Evolutionary conservation across 1,139 yeast species (phyloP).

Genomic region (Geotrichum macrosporum): DNA sequence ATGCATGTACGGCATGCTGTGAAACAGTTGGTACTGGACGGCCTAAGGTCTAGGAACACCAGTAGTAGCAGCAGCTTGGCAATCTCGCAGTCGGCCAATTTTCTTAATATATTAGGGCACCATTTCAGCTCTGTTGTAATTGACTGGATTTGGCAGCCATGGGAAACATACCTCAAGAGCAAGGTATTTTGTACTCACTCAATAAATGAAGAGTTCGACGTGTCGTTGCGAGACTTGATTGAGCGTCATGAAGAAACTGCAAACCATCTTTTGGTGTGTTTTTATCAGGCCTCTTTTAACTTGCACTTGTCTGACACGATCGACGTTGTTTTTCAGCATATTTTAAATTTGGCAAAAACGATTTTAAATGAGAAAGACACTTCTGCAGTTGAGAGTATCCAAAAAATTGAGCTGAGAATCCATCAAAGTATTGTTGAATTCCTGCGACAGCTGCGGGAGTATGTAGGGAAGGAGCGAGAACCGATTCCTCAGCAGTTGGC

Average conservation of each 20-base stretch:
- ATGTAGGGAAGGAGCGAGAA: background rate
- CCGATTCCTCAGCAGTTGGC: background rate
- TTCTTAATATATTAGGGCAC: slow-evolving; percentile 3
- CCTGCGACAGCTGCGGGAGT: slow-evolving; percentile 1
- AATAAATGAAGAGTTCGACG: background rate
- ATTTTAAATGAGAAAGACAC: background rate
- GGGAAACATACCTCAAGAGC: slow-evolving; percentile 4
- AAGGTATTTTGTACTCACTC: background rate
- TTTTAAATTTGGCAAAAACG: slow-evolving; percentile 3
- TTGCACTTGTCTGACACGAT: background rate
- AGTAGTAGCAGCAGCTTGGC: background rate
- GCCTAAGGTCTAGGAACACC: background rate
- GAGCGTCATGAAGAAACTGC: slow-evolving; percentile 1
- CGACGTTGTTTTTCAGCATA: background rate
- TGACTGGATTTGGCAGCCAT: slow-evolving; percentile 10
- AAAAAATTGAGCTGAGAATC: background rate
- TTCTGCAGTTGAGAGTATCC: background rate
- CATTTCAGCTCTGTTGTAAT: slow-evolving; percentile 8
- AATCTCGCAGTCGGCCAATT: slow-evolving; percentile 1
- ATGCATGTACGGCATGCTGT: slow-evolving; percentile 10
- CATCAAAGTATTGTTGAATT: slow-evolving; percentile 1
- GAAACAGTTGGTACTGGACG: slow-evolving; percentile 1
- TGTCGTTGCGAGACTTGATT: slow-evolving; percentile 6
- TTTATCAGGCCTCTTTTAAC: slow-evolving; percentile 2
- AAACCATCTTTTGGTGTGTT: background rate